Evolutionary conservation across 1,284 basidiomycete species (phyloP), one percentile per base, ranked within the genome.

Genomic region (Salmacisia buchloeana): DNA sequence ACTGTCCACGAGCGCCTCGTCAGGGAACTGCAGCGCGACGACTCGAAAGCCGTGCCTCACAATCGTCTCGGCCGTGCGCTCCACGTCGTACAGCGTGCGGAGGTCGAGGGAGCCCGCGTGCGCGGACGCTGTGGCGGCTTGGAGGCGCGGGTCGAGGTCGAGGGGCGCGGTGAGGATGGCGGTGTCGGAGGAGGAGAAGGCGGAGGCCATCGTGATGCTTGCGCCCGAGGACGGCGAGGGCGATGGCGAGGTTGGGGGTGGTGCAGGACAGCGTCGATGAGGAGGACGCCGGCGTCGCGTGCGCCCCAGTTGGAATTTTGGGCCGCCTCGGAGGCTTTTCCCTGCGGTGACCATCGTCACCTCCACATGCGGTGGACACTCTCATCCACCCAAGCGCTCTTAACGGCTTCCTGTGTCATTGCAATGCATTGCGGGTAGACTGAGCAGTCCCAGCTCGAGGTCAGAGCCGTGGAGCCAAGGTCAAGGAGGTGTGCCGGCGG

Each of bases 21-120:
- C 94, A 0, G 96, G 94, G 71, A 98, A 97, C 80, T 98, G 94
- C 10, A 99, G 85, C 0, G 92, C 92, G 6, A 79, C 67, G 21
- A 73, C 58, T 15, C 62, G 58, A 43, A 76, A 72, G 2, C 63
- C 60, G 6, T 64, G 60, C 6, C 38, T 34, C 36, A 60, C 45
- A 36, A 70, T 68, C 49, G 64, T 65, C 31, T 59, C 56, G 15
- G 73, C 71, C 2, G 74, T 77, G 23, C 60, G 58, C 18, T 60
- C 41, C 18, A 78, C 60, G 46, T 77, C 74, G 64, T 78, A 78
- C 59, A 77, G 59, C 12, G 72, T 54, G 31, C 49, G 49, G 29
- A 54, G 31, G 3, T 68, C 69, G 43, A 74, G 58, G 31, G 65
- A 63, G 33, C 66, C 58, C 18, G 69, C 69, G 2, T 69, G 67